Evolutionary conservation across 805 yeast species (phyloP).

Genomic region (Clavispora phyllophila): DNA sequence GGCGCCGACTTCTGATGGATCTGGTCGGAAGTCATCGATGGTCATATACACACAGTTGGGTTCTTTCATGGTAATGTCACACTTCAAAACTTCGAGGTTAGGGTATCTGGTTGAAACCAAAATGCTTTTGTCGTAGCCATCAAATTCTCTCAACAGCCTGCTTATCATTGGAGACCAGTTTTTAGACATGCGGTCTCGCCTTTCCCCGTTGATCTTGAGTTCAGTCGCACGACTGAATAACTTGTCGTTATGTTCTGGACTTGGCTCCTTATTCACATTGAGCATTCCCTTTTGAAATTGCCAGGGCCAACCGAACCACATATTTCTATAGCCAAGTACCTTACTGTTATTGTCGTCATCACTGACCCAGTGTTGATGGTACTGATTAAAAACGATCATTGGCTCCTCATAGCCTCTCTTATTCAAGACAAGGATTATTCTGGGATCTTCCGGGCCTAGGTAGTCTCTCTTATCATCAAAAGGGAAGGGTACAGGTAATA

Average conservation of each 20-base stretch:
- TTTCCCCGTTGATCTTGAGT: slow-evolving; percentile 5
- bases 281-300: slow-evolving; percentile 11
- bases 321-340: not conserved
- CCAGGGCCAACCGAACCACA: slow-evolving; percentile 4
- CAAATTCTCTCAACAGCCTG: slow-evolving; percentile 17
- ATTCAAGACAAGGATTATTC: slow-evolving; percentile 32
- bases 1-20: slow-evolving; percentile 14
- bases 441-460: slow-evolving; percentile 50
- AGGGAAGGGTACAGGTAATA: slow-evolving; percentile 9
- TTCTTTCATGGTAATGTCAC: slow-evolving; percentile 20
- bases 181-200: slow-evolving; percentile 20
- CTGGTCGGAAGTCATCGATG: not conserved
- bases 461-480: slow-evolving; percentile 19
- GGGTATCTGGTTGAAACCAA: slow-evolving; percentile 31
- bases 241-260: not conserved
- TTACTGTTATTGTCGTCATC: not conserved
- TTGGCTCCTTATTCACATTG: not conserved
- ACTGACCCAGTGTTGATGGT: not conserved
- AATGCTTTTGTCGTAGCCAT: slow-evolving; percentile 23
- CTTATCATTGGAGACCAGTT: slow-evolving; percentile 38
- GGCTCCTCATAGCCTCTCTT: slow-evolving; percentile 41
- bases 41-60: slow-evolving; percentile 18
- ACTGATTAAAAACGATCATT: slow-evolving; percentile 38
- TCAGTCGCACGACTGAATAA: slow-evolving; percentile 5
- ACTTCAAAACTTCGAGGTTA: slow-evolving; percentile 25